Conservation (phyloP, 306 rosid genomes). For the Prunus padus region DNA sequence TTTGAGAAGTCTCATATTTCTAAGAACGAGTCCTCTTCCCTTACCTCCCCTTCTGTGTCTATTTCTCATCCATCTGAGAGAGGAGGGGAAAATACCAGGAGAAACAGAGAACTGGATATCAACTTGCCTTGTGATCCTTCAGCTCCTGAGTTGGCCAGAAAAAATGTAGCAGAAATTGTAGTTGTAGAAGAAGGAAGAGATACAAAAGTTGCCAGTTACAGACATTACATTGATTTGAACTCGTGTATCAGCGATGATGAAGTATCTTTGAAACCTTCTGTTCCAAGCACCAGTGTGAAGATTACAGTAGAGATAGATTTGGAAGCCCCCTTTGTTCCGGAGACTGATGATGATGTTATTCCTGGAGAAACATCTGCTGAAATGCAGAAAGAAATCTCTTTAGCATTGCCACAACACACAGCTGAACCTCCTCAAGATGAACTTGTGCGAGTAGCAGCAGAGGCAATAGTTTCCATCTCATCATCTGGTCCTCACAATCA, state of each 20-base stretch:
- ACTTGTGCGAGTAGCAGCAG: conserved; percentile 65
- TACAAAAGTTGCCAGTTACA: conserved; percentile 32
- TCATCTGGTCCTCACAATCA: conserved; percentile 31
- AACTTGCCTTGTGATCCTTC: conserved; percentile 76
- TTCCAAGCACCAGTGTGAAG: conserved; percentile 35
- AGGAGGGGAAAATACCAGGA: conserved; percentile 40
- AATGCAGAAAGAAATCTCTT: conserved; percentile 36
- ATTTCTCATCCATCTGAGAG: conserved; percentile 34
- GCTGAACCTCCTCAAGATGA: conserved; percentile 48
- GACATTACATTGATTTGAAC: conserved; percentile 76
- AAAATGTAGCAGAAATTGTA: conserved; percentile 29
- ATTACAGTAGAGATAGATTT: conserved; percentile 57
- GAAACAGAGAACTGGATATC: conserved; percentile 53
- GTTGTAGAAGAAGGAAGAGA: conserved; percentile 40
- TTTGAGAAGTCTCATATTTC: conserved; percentile 50
- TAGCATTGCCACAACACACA: conserved; percentile 21
- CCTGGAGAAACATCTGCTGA: conserved; percentile 35
- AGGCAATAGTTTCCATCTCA: conserved; percentile 75
- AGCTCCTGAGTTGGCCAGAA: conserved; percentile 49
- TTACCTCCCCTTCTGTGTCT: conserved; percentile 36
- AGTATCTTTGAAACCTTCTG: conserved; percentile 43
- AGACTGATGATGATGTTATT: conserved; percentile 47
- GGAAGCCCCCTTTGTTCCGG: conserved; percentile 60
- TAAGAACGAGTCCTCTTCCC: conserved; percentile 54
- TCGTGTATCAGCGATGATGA: conserved; percentile 69